A percentile compares a stretch with the other conserved stretches of the same genome.
Conservation (phyloP, 2,329 filamentous ascomycete genomes). For the Paradendryphiella salina region DNA sequence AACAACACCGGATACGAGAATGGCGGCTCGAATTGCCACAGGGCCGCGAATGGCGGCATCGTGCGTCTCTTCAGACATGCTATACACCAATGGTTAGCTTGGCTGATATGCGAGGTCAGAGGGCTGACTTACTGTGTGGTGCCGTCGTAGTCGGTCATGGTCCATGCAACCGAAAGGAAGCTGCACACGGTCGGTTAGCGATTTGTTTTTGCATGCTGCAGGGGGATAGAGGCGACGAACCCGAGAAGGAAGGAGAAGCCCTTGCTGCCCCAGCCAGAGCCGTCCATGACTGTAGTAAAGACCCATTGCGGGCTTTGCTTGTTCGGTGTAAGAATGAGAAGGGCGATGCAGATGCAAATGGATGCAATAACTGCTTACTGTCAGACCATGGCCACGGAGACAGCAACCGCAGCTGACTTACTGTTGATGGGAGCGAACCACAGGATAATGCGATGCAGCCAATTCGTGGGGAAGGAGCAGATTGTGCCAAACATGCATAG, state of each 20-base stretch:
- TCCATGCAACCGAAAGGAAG: slow-evolving; percentile 62
- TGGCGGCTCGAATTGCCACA: slow-evolving; percentile 61
- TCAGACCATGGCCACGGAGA: slow-evolving; percentile 6
- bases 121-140: slow-evolving; percentile 60
- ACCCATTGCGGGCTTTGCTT: slow-evolving; percentile 63
- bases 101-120: slow-evolving; percentile 21
- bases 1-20: slow-evolving; percentile 62
- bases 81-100: slow-evolving; percentile 37
- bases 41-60: slow-evolving; percentile 64
- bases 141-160: slow-evolving; percentile 71
- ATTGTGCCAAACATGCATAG: slow-evolving; percentile 61
- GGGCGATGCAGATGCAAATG: slow-evolving; percentile 61
- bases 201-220: neutral
- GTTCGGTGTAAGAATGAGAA: slow-evolving; percentile 62
- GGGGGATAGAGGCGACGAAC: slow-evolving; percentile 37
- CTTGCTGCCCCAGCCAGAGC: slow-evolving; percentile 65
- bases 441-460: slow-evolving; percentile 61
- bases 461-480: slow-evolving; percentile 65
- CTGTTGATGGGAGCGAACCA: slow-evolving; percentile 70
- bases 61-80: slow-evolving; percentile 69
- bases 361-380: slow-evolving; percentile 57
- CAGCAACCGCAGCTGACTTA: slow-evolving; percentile 31
- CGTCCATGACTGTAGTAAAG: slow-evolving; percentile 63
- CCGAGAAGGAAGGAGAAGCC: slow-evolving; percentile 66
- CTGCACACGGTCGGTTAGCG: slow-evolving; percentile 30